Conservation (phyloP, 2,329 filamentous ascomycete genomes). For the Pezicula radicicola region DNA sequence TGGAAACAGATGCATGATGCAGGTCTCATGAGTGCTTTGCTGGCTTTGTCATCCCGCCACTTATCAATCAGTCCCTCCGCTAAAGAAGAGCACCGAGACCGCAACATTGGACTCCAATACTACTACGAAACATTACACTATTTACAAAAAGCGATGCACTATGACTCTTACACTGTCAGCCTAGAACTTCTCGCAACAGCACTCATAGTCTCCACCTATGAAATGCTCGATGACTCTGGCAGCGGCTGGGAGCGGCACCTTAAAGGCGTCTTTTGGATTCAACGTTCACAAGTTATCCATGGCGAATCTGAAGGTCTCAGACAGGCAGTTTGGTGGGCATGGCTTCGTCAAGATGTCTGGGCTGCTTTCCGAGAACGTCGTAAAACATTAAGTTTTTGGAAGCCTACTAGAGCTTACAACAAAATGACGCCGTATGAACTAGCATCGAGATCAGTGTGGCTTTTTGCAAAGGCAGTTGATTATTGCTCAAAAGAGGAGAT, state of each 20-base stretch:
- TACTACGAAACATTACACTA: slow-evolving; percentile 64
- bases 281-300: slow-evolving; percentile 58
- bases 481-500: slow-evolving; percentile 52
- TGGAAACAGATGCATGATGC: slow-evolving; percentile 45
- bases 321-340: slow-evolving; percentile 62
- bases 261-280: slow-evolving; percentile 64
- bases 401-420: slow-evolving; percentile 44
- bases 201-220: slow-evolving; percentile 59
- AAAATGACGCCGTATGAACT: slow-evolving; percentile 51
- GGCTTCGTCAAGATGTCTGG: slow-evolving; percentile 65
- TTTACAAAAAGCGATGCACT: slow-evolving; percentile 55
- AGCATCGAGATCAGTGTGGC: slow-evolving; percentile 49
- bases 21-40: slow-evolving; percentile 54
- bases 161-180: slow-evolving; percentile 53
- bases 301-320: slow-evolving; percentile 54
- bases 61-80: slow-evolving; percentile 35
- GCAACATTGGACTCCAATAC: slow-evolving; percentile 44
- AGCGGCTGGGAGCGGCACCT: slow-evolving; percentile 60
- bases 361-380: slow-evolving; percentile 58
- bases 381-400: slow-evolving; percentile 56
- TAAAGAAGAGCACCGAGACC: slow-evolving; percentile 24
- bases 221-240: slow-evolving; percentile 59
- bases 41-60: slow-evolving; percentile 53
- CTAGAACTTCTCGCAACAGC: slow-evolving; percentile 57
- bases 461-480: slow-evolving; percentile 54